Evolutionary conservation across 345 rosid species (phyloP).

Genomic region (Brassica cretica): DNA sequence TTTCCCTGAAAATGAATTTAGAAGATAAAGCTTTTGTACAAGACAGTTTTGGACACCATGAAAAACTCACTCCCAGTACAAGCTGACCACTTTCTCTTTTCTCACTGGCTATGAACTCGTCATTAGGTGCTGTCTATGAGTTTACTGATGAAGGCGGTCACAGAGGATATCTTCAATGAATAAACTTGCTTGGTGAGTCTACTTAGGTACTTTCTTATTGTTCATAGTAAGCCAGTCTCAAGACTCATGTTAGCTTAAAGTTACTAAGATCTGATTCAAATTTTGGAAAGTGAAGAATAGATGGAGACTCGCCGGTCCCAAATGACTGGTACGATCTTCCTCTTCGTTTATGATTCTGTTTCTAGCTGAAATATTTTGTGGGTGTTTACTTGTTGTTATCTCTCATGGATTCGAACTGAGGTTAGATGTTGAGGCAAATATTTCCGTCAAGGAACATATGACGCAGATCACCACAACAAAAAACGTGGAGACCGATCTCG

Average conservation of each 20-base stretch:
- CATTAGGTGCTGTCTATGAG: constrained; percentile 67
- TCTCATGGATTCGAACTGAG: background rate
- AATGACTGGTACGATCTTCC: background rate
- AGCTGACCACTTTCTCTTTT: too few relatives aligned
- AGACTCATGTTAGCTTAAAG: too few relatives aligned
- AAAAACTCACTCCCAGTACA: constrained; percentile 1
- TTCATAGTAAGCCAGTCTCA: too few relatives aligned
- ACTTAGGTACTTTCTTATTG: too few relatives aligned
- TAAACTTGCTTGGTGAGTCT: too few relatives aligned
- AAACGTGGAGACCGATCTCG: too few relatives aligned
- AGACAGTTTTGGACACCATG: too few relatives aligned
- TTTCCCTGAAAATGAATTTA: constrained; percentile 49
- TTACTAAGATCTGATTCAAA: background rate
- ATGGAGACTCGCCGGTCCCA: background rate
- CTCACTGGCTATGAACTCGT: background rate
- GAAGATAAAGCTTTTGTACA: too few relatives aligned
- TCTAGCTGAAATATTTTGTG: background rate
- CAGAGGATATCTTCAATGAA: too few relatives aligned
- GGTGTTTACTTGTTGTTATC: background rate
- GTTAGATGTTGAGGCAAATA: too few relatives aligned
- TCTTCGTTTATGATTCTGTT: background rate
- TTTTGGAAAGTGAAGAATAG: background rate
- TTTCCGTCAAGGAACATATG: too few relatives aligned
- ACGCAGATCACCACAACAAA: too few relatives aligned
- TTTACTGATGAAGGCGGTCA: constrained; percentile 76